Base-by-base conservation (phyloP, 768 basidiomycete genomes). In the Cubamyces lactineus region DNA sequence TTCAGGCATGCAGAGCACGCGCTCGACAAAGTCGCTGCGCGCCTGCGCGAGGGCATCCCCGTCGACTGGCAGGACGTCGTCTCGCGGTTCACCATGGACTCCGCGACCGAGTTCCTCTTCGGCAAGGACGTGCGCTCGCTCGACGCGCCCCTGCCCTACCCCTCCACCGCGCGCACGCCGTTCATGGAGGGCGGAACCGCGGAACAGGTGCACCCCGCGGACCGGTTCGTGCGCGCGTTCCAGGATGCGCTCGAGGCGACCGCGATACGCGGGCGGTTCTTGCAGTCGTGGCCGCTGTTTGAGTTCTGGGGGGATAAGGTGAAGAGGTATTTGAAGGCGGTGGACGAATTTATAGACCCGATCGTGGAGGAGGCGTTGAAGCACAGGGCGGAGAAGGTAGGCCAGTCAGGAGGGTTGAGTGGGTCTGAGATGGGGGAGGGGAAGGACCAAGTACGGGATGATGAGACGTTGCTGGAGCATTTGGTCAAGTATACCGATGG, bases 401-500 rank as follows among this genome's bases (percentile, higher is more conserved):
- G 21, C 2, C 19, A 38, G 24, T 11, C 4, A 34, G 34, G 34
- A 7, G 34, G 34, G 34, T 11, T 34, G 34, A 34, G 34, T 34
- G 23, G 51, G 47, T n/a, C n/a, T 9, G 49, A 17, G 30, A 62
- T 8, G 16, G 52, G 26, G 23, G 53, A 43, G 19, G 54, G 42
- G 11, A 53, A 43, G 53, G 61, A 64, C 6, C 72, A 70, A 11
- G 61, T 65, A 9, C 67, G 64, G 21, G 71, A 71, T 26, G 68
- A 59, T 41, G 76, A 70, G 50, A 69, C 74, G 60, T 45, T 72
- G 12, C 49, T 71, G 65, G 82, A 83, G 55, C 82, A 85, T 71
- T 66, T 86, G 62, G 78, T 84, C n/a, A 77, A 79, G 39, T 78
- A 77, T 40, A 86, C 84, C 1, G 76, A 85, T 67, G 82, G 84